Evolutionary conservation across 202 grass and related monocot genomes (phyloP).

Genomic region (Schoenoplectus triqueter): DNA sequence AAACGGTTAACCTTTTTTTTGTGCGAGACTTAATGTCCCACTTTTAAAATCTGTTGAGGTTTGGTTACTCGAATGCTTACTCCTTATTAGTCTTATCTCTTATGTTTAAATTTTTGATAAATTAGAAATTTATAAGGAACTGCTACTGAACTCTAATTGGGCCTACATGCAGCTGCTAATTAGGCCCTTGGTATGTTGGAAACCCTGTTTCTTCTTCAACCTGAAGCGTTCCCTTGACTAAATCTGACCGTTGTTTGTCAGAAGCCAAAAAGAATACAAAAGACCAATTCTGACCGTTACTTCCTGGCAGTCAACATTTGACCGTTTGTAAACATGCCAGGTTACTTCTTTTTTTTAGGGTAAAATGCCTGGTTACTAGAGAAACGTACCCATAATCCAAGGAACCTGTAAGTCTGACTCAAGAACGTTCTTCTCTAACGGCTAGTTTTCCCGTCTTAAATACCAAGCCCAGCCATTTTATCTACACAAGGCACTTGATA

Average conservation of each 20-base stretch:
- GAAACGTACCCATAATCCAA: neutral
- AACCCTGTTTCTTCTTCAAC: neutral
- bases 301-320: slow-evolving; percentile 10
- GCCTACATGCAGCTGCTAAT: neutral
- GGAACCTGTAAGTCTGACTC: neutral
- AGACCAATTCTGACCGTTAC: neutral
- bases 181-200: neutral
- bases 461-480: too few relatives aligned
- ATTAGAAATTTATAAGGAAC: neutral
- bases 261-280: neutral
- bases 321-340: neutral
- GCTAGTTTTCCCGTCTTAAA: slow-evolving; percentile 42
- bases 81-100: neutral
- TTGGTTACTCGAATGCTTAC: neutral
- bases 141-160: neutral
- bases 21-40: neutral
- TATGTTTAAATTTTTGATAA: neutral
- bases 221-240: neutral
- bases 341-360: neutral
- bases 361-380: neutral
- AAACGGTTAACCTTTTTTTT: too few relatives aligned
- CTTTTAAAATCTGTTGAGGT: neutral
- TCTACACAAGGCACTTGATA: too few relatives aligned
- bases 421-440: slow-evolving; percentile 54
- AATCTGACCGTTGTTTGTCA: neutral